These are phyloP conservation scores for Dispira parvispora DNA, from an alignment of 192 early-diverging fungal genomes.

Conservation along the genomic window DNA sequence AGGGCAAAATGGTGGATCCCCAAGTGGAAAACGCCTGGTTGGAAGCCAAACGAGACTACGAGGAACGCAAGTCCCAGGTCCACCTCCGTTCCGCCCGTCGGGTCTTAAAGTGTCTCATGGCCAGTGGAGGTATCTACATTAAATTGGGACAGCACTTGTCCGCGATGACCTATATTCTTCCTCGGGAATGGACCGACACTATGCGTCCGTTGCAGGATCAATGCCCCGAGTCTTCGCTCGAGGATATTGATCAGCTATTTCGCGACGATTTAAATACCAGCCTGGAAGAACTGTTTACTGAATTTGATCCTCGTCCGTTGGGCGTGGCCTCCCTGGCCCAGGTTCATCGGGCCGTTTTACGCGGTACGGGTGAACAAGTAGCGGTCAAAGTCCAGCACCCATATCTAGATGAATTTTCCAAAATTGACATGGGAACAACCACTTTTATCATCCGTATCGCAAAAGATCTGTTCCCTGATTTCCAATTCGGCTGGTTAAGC, in stretches of 20 bases:
- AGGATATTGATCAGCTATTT: constrained; percentile 54
- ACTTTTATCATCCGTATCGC: constrained; percentile 40
- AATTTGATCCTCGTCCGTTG: constrained; percentile 68
- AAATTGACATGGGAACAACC: constrained; percentile 64
- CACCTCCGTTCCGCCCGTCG: constrained; percentile 53
- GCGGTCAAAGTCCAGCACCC: constrained; percentile 93
- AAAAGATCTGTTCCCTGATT: constrained; percentile 69
- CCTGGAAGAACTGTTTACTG: constrained; percentile 47
- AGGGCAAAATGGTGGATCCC: constrained; percentile 11
- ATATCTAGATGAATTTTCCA: constrained; percentile 51
- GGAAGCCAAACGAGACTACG: constrained; percentile 16
- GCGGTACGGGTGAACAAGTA: constrained; percentile 45
- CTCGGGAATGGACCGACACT: constrained; percentile 75
- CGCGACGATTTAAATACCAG: constrained; percentile 43
- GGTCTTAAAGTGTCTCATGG: constrained; percentile 38
- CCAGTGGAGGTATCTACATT: constrained; percentile 70
- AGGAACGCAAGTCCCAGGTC: constrained; percentile 26
- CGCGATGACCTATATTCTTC: constrained; percentile 71
- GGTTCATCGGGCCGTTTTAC: constrained; percentile 66
- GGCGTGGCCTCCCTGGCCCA: constrained; percentile 93
- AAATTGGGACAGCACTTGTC: constrained; percentile 79
- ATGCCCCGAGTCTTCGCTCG: constrained; percentile 55
- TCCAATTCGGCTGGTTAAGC: constrained; percentile 79
- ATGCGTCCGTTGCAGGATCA: constrained; percentile 70
- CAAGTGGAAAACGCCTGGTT: constrained; percentile 6